Conservation (phyloP, 345 rosid genomes). For the Gossypium mustelinum region DNA sequence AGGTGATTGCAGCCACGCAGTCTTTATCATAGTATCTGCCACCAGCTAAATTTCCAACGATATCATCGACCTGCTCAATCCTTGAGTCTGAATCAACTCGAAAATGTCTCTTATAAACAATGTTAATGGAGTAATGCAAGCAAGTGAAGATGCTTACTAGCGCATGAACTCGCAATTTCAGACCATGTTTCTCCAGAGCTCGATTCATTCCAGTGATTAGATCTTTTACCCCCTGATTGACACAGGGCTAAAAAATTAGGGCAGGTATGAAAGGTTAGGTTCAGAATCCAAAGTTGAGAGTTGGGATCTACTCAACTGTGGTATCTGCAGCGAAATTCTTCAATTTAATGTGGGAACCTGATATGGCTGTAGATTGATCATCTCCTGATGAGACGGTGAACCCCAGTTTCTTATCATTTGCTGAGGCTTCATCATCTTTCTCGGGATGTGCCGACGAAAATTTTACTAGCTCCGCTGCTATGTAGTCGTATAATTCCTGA, state of each 20-base stretch:
- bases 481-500: conserved; percentile 40
- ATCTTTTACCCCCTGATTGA: conserved; percentile 26
- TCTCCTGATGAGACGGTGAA: neutral
- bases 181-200: conserved; percentile 39
- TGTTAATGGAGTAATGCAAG: neutral
- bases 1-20: conserved; percentile 49
- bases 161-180: conserved; percentile 35
- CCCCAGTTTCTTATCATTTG: conserved; percentile 4
- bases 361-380: conserved; percentile 32
- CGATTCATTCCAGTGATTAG: conserved; percentile 35
- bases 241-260: neutral
- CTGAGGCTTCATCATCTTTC: neutral
- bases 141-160: neutral
- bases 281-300: neutral
- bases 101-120: neutral
- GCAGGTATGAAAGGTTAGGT: neutral
- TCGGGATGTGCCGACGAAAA: conserved; percentile 1
- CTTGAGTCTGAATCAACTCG: neutral
- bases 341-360: conserved; percentile 35
- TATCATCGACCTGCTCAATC: conserved; percentile 44
- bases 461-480: neutral
- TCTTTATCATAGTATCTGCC: conserved; percentile 57
- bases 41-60: conserved; percentile 53
- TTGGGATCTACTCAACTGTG: conserved; percentile 21
- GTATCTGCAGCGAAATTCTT: conserved; percentile 40